Percentiles rank a stretch among this genome's conserved stretches.
phyloP scores from a whole-genome alignment of 805 yeast genomes.

The Candida koratica region DNA sequence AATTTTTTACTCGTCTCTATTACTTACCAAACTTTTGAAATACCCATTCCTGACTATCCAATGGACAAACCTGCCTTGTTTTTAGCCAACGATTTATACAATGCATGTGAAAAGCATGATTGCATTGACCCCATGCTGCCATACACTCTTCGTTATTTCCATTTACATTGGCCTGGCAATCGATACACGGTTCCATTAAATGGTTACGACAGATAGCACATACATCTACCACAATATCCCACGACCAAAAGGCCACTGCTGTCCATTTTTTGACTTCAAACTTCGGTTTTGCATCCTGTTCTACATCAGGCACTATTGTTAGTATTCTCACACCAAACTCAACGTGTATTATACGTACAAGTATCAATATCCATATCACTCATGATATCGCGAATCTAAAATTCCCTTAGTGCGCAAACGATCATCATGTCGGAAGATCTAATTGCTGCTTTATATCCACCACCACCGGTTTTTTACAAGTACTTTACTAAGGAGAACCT shows the following conservation, averaged over 20 bases:
- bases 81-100: constrained; percentile 94
- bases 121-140: constrained; percentile 96
- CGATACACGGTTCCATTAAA: constrained; percentile 96
- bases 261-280: constrained; percentile 98
- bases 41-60: constrained; percentile 89
- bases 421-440: constrained; percentile 24
- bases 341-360: constrained; percentile 14
- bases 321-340: constrained; percentile 8
- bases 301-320: constrained; percentile 19
- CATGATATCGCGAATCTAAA: no score
- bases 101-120: constrained; percentile 97
- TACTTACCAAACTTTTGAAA: constrained; percentile 65
- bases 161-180: constrained; percentile 83
- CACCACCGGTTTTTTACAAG: constrained; percentile 83
- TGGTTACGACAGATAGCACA: constrained; percentile 99
- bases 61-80: constrained; percentile 93
- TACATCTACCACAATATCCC: constrained; percentile 94
- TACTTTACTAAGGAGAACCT: constrained; percentile 69
- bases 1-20: background rate
- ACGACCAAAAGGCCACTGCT: constrained; percentile 99
- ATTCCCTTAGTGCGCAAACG: no score
- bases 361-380: constrained; percentile 33
- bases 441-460: constrained; percentile 78
- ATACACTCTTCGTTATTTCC: constrained; percentile 71
- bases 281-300: constrained; percentile 47